phyloP scores from a whole-genome alignment of 495 filamentous ascomycete genomes.

The Aspergillus bertholletiae region DNA sequence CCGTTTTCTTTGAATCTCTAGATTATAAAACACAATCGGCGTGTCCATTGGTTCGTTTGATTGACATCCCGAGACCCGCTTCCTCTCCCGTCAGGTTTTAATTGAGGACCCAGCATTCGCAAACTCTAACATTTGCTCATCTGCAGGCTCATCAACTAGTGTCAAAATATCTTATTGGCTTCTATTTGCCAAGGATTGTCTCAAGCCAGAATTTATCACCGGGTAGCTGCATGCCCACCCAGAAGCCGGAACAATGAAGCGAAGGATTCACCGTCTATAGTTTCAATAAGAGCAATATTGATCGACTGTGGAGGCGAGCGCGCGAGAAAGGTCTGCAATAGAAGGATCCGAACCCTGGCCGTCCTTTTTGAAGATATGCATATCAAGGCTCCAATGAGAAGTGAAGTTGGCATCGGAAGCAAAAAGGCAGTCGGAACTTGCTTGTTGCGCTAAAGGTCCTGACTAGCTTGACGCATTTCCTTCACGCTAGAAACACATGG shows the following conservation, averaged over 20 bases:
- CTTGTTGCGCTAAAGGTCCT: not conserved
- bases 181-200: not conserved
- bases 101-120: not conserved
- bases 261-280: not conserved
- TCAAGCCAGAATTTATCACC: not conserved
- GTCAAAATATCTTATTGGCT: not conserved
- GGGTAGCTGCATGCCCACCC: not conserved
- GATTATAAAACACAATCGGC: not conserved
- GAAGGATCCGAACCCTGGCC: not conserved
- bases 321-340: too few species aligned
- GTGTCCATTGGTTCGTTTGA: not conserved
- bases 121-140: not conserved
- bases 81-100: not conserved
- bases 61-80: not conserved
- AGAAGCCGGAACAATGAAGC: not conserved
- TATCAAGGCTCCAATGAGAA: not conserved
- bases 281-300: not conserved
- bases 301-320: not conserved
- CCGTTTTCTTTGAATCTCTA: not conserved
- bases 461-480: not conserved
- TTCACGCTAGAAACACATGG: not conserved
- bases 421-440: not conserved
- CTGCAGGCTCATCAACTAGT: not conserved
- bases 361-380: not conserved
- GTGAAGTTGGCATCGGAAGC: not conserved